Evolutionary conservation across 2,329 filamentous ascomycete genomes (phyloP).

Genomic region (Aspergillus hiratsukae): DNA sequence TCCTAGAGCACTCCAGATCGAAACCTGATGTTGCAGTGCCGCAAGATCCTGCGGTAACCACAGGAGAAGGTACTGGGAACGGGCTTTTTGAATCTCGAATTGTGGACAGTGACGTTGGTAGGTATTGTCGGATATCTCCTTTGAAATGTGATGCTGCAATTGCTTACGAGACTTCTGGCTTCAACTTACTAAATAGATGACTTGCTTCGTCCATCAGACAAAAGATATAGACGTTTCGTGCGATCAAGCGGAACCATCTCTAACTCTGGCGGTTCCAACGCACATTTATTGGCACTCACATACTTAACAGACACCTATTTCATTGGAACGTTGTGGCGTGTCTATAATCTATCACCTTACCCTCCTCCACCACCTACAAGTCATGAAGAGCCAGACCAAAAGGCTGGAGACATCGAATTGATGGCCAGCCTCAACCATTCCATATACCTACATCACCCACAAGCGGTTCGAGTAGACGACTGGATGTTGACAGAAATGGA

Average conservation of each 20-base stretch:
- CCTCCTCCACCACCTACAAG: slow-evolving; percentile 42
- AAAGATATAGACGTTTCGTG: slow-evolving; percentile 58
- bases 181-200: slow-evolving; percentile 25
- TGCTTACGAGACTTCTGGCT: background rate
- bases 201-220: slow-evolving; percentile 54
- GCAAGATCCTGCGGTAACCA: slow-evolving; percentile 27
- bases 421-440: slow-evolving; percentile 50
- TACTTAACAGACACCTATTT: slow-evolving; percentile 94
- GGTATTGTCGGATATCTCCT: too few relatives aligned
- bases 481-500: slow-evolving; percentile 49
- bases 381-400: slow-evolving; percentile 22
- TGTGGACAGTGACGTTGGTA: slow-evolving; percentile 1
- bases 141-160: background rate
- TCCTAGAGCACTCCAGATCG: slow-evolving; percentile 62
- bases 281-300: slow-evolving; percentile 80
- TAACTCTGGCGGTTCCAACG: slow-evolving; percentile 66
- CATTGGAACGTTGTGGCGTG: slow-evolving; percentile 78
- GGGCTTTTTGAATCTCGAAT: slow-evolving; percentile 52
- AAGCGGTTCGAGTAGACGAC: slow-evolving; percentile 46
- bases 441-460: slow-evolving; percentile 49
- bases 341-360: slow-evolving; percentile 76
- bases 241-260: slow-evolving; percentile 62
- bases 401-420: slow-evolving; percentile 39
- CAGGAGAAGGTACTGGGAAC: slow-evolving; percentile 58
- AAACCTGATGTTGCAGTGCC: slow-evolving; percentile 47